Evolutionary conservation across 106 monocot genomes (phyloP), one percentile per base, ranked within the genome.

Genomic region (Dioscorea zingiberensis): DNA sequence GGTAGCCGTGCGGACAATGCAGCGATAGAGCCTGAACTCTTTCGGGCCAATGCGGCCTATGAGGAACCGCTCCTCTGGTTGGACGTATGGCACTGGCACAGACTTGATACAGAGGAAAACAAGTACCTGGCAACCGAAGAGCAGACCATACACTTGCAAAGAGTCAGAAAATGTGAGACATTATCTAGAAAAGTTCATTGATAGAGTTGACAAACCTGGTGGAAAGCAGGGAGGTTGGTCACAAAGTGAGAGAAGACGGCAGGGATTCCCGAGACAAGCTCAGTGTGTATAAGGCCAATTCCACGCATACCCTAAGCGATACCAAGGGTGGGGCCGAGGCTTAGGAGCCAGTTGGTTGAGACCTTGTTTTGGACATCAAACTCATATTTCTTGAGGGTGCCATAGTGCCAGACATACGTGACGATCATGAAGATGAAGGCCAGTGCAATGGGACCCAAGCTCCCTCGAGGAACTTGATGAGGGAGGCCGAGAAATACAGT

Each of bases 1-100:
- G 97, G 83, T 98, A 98, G 14, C 97, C 97, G 4, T 98, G 86
- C 97, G 83, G 13, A 80, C 97, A 22, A 98, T 98, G 84, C 86
- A 86, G 48, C 97, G 67, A 67, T 98, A 98, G 11, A 98, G 55
- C 19, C 86, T 76, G 71, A 71, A 78, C 16, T 86, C 82, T 57
- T 77, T 92, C 0, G 97, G 92, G 48, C 97, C 97, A 16, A 98
- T 81, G 17, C 97, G 78, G 0, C 97, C 97, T 0, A 98, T 82
- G 13, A 98, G 83, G 71, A 93, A 98, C 27, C 97, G 55, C 45
- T 98, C 92, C 21, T 84, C 80, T 0, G 86, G 77, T 10, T 58
- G 71, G 27, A 98, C 88, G 25, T 81, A 79, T 7, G 97, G 97
- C 19, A 93, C 86, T 1, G 85, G 92, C 29, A 98, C 84, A 0